Conservation (phyloP, 495 filamentous ascomycete genomes). For the Penicillium atrosanguineum region DNA sequence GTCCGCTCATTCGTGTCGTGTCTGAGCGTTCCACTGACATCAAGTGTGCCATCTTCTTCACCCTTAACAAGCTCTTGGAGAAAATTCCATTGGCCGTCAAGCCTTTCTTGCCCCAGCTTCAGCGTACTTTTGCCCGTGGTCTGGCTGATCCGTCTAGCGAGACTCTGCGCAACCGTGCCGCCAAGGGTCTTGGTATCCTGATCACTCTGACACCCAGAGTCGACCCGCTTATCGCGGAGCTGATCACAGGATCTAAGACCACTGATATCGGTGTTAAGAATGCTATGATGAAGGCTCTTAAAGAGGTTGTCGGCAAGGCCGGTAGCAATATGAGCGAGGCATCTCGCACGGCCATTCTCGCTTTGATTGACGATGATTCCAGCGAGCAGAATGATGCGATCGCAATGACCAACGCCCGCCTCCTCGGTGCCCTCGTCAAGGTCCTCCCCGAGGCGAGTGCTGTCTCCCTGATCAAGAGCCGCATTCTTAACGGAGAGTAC, state of each 20-base stretch:
- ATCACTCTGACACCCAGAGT: conserved; percentile 96
- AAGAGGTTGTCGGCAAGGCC: conserved; percentile 93
- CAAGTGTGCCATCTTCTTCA: conserved; percentile 87
- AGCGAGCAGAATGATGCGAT: conserved; percentile 66
- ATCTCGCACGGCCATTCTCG: conserved; percentile 76
- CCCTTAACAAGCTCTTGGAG: conserved; percentile 90
- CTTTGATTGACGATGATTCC: conserved; percentile 79
- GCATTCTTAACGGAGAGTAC: conserved; percentile 70
- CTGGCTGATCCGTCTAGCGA: conserved; percentile 93
- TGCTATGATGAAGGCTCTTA: conserved; percentile 96
- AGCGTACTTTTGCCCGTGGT: conserved; percentile 94
- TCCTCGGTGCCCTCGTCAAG: conserved; percentile 86
- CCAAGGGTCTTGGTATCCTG: conserved; percentile 92
- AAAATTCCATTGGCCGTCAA: conserved; percentile 96
- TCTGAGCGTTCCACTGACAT: conserved; percentile 94
- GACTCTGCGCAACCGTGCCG: conserved; percentile 78
- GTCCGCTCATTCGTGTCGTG: conserved; percentile 93
- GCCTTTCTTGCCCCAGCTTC: conserved; percentile 94
- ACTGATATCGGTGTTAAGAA: conserved; percentile 83
- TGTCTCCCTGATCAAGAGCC: conserved; percentile 68
- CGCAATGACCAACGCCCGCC: conserved; percentile 81
- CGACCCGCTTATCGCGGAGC: conserved; percentile 84
- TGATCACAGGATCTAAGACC: conserved; percentile 92
- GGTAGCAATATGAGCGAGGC: conserved; percentile 90
- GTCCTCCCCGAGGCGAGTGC: conserved; percentile 69